These are phyloP conservation scores for Pisolithus tinctorius DNA, from an alignment of 768 basidiomycete genomes.

Conservation along the genomic window DNA sequence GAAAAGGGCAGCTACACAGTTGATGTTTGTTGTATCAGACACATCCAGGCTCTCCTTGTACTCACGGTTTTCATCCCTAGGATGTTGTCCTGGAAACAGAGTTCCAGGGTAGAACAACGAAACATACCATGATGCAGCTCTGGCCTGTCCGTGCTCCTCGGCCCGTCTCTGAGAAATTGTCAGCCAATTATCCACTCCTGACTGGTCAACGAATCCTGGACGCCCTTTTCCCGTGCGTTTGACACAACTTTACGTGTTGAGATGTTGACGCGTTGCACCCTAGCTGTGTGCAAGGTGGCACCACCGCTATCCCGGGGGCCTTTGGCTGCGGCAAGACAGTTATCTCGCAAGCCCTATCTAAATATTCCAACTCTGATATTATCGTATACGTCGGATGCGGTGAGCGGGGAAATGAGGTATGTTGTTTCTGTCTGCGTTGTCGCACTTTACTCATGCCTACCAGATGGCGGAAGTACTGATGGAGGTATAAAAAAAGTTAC, in stretches of 20 bases:
- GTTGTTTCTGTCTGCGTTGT: conserved; percentile 39
- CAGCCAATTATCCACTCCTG: conserved; percentile 83
- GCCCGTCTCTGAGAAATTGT: conserved; percentile 92
- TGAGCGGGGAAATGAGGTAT: conserved; percentile 93
- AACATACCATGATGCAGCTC: conserved; percentile 95
- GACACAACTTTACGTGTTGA: not conserved
- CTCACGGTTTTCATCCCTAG: conserved; percentile 31
- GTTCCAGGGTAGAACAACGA: conserved; percentile 89
- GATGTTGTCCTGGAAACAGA: conserved; percentile 96
- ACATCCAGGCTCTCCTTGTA: not conserved
- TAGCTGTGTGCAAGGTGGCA: conserved; percentile 94
- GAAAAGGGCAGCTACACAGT: conserved; percentile 93
- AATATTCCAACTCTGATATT: conserved; percentile 98
- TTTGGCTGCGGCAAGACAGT: conserved; percentile 99
- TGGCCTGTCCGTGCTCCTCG: conserved; percentile 99
- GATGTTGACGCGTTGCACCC: conserved; percentile 1
- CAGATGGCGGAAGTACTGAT: conserved; percentile 98
- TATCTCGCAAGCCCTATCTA: conserved; percentile 96
- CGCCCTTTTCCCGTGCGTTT: conserved; percentile 85
- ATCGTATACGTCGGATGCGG: conserved; percentile 99
- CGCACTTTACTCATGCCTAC: conserved; percentile 11
- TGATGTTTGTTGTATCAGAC: conserved; percentile 47
- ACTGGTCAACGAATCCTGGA: conserved; percentile 98
- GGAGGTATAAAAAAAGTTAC: conserved; percentile 50
- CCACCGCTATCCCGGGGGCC: conserved; percentile 96